Evolutionary conservation across 1,284 basidiomycete genomes (phyloP).

Genomic region (Inonotus obliquus): DNA sequence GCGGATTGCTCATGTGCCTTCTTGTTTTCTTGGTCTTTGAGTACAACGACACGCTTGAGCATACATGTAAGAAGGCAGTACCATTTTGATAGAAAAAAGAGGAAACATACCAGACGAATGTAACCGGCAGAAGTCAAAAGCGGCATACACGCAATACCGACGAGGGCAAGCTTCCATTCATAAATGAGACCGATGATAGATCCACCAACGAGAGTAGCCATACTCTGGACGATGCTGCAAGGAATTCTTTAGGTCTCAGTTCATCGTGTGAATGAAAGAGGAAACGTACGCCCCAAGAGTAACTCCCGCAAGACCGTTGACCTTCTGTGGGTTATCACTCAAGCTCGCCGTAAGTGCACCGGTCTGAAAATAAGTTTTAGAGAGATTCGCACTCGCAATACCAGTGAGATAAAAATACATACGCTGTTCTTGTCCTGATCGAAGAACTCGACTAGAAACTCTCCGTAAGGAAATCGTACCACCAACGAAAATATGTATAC

Average conservation of each 20-base stretch:
- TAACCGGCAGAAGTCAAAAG: slow-evolving; percentile 82
- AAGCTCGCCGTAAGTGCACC: slow-evolving; percentile 80
- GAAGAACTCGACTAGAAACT: slow-evolving; percentile 69
- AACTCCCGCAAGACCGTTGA: slow-evolving; percentile 86
- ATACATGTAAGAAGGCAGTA: not conserved
- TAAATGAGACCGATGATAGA: slow-evolving; percentile 75
- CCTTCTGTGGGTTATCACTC: slow-evolving; percentile 89
- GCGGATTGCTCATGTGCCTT: slow-evolving; percentile 79
- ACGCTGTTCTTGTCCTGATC: slow-evolving; percentile 80
- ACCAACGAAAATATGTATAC: slow-evolving; percentile 26
- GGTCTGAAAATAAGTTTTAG: slow-evolving; percentile 38
- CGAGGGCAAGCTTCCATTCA: slow-evolving; percentile 75
- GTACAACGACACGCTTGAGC: slow-evolving; percentile 62
- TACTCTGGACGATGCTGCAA: slow-evolving; percentile 86
- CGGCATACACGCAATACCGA: slow-evolving; percentile 80
- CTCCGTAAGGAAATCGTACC: not conserved
- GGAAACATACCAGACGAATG: slow-evolving; percentile 55
- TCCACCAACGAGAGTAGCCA: slow-evolving; percentile 75
- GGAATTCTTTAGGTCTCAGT: slow-evolving; percentile 68
- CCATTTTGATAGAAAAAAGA: not conserved
- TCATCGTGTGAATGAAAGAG: not conserved
- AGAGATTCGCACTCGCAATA: not conserved
- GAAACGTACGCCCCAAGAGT: slow-evolving; percentile 71
- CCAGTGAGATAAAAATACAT: slow-evolving; percentile 27
- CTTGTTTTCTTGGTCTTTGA: slow-evolving; percentile 89